Evolutionary conservation across 1,284 basidiomycete species (phyloP).

Genomic region (Ceratobasidium papillatum): DNA sequence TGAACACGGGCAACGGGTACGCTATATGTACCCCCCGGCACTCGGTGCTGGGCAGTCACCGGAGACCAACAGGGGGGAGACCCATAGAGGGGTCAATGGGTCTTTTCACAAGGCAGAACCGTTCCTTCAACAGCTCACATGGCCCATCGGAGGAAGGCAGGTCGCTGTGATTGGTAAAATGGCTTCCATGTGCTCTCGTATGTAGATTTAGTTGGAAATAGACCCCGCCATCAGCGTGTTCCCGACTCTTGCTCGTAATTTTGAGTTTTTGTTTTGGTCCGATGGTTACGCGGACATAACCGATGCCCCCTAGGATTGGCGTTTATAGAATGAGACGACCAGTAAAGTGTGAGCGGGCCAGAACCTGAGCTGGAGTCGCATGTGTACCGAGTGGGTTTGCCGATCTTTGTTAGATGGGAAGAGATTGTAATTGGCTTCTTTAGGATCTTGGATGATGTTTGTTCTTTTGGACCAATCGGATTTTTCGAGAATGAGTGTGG

Average conservation of each 20-base stretch:
- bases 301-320: neutral
- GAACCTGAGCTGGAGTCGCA: neutral
- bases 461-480: neutral
- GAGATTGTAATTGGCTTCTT: neutral
- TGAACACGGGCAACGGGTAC: neutral
- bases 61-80: neutral
- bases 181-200: conserved; percentile 1
- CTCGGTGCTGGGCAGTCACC: conserved; percentile 7
- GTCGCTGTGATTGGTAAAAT: conserved; percentile 19
- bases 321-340: neutral
- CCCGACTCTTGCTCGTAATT: neutral
- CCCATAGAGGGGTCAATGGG: neutral
- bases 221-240: neutral
- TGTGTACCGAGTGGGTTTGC: neutral
- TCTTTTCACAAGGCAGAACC: neutral
- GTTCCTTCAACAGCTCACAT: neutral
- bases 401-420: neutral
- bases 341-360: neutral
- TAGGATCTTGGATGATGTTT: neutral
- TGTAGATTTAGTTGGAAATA: neutral
- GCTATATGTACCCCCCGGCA: conserved; percentile 17
- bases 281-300: neutral
- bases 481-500: neutral
- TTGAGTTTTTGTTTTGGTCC: neutral
- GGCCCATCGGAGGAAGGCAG: conserved; percentile 9